A percentile compares a stretch with the other conserved stretches of the same genome.
Conservation (phyloP, 2,329 filamentous ascomycete species). For the Aspergillus sp. region DNA sequence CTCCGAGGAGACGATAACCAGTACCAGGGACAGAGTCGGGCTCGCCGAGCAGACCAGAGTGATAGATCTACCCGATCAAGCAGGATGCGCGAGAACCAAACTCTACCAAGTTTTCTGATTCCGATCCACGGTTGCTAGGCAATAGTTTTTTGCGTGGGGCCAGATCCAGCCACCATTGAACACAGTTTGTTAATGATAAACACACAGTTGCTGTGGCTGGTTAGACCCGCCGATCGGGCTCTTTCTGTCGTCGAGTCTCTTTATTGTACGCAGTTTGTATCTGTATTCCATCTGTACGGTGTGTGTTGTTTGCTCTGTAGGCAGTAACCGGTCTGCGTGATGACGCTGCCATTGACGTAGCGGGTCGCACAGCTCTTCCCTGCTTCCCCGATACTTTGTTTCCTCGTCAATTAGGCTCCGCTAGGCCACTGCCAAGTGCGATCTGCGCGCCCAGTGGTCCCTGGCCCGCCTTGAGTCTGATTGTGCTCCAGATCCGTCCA, state of each 20-base stretch:
- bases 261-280: no score
- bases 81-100: no score
- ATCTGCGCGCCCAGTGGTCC: background rate
- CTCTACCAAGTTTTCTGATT: background rate
- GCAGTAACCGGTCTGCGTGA: background rate
- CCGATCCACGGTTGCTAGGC: background rate
- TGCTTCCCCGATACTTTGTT: background rate
- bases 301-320: no score
- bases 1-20: no score
- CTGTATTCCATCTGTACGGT: no score
- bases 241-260: no score
- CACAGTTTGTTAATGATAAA: background rate
- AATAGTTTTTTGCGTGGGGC: background rate
- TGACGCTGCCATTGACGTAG: conserved; percentile 1
- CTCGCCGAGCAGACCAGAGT: background rate
- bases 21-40: no score
- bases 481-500: background rate
- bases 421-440: background rate
- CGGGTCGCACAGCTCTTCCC: background rate
- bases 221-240: background rate
- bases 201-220: background rate
- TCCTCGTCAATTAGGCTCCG: no score
- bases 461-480: background rate
- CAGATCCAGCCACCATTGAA: background rate
- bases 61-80: background rate